Conservation (phyloP, 805 yeast species). For the Brettanomyces naardenensis region DNA sequence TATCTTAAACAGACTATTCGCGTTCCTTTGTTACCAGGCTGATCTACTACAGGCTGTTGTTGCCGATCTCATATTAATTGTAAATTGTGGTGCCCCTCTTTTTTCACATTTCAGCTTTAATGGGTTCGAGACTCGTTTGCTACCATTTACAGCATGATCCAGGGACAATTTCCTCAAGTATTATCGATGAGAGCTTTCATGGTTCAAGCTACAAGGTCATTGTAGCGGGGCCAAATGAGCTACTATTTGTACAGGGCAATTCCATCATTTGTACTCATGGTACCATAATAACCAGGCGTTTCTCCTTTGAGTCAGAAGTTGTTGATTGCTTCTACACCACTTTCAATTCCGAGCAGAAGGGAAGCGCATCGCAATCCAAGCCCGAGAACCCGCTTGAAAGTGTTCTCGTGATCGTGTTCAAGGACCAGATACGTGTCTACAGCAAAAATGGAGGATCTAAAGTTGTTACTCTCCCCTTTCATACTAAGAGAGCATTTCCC, state of each 20-base stretch:
- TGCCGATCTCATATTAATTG: no score
- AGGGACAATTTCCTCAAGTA: conserved; percentile 1
- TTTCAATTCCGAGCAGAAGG: conserved; percentile 29
- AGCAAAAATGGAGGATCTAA: conserved; percentile 51
- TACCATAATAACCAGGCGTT: conserved; percentile 37
- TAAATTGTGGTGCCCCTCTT: not conserved
- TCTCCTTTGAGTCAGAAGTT: conserved; percentile 43
- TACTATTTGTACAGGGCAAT: conserved; percentile 20
- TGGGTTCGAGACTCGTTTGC: not conserved
- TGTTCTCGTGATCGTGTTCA: conserved; percentile 48
- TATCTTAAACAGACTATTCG: no score
- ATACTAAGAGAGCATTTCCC: conserved; percentile 49
- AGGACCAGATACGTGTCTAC: conserved; percentile 56
- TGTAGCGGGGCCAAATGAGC: conserved; percentile 13
- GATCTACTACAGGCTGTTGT: no score
- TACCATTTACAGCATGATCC: not conserved
- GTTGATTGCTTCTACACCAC: conserved; percentile 54
- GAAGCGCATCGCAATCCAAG: not conserved
- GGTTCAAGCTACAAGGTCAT: conserved; percentile 1
- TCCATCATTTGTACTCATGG: conserved; percentile 44
- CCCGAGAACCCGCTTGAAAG: not conserved
- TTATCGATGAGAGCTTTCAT: not conserved
- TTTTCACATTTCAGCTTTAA: not conserved
- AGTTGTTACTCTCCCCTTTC: conserved; percentile 63
- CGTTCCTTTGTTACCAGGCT: no score